Base-by-base conservation (phyloP, 305 asterid species). In the Caryopteris hybrid region DNA sequence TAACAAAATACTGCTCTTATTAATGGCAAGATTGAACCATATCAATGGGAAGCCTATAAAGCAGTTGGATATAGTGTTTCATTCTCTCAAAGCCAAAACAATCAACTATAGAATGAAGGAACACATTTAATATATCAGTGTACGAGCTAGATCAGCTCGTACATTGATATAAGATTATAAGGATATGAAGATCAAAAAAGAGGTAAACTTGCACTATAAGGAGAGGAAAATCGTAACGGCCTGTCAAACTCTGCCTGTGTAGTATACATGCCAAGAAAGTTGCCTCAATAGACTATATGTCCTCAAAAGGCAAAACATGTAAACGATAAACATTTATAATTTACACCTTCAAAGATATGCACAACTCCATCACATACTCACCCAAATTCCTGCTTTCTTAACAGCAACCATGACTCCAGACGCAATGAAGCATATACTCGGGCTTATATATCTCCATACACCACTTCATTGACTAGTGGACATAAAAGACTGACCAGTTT, bases 331-430 rank as follows among this genome's bases (percentile, higher is more conserved):
- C 43, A 53, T 2, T n/a, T n/a, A 61, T 52, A 78, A 78, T 78
- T 56, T 72, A 74, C 76, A 79, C 47, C 70, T 78, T 45, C 66
- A 20, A 58, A 66, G 16, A 56, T 68, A 72, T 39, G 66, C 74
- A 71, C 77, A 64, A 29, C 82, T 66, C 74, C 77, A 70, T 50
- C 68, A 42, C 63, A 25, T 56, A 33, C 69, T 29, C 53, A 34
- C 55, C 62, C 39, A 13, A 23, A 8, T 18, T 38, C 65, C 61
- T 13, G 71, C 74, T 61, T 69, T 25, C 59, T 46, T 66, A 43
- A 25, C 61, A 46, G 76, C 70, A 41, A 60, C 63, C 31, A 39
- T 59, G 61, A 12, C 48, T 60, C 36, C 53, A 31, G 70, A 52
- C 8, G 74, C 68, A 23, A 53, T 53, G 63, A 54, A 65, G 63